Conservation (phyloP, 495 filamentous ascomycete genomes). For the Penicillium coffeae region DNA sequence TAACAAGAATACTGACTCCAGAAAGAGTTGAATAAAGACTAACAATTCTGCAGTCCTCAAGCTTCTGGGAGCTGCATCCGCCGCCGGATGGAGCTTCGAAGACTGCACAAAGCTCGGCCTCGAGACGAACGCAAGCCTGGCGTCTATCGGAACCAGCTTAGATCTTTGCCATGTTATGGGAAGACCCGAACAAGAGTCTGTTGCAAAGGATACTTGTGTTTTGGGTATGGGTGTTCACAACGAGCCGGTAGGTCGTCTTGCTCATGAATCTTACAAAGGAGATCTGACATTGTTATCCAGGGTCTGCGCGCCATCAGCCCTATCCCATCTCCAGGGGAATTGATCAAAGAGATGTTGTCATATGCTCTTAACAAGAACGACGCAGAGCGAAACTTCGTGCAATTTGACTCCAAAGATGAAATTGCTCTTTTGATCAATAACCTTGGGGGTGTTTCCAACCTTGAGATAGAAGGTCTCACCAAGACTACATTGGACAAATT, state of each 20-base stretch:
- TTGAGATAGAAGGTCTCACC: conserved; percentile 1
- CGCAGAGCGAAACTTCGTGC: conserved; percentile 2
- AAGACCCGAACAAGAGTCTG: conserved; percentile 3
- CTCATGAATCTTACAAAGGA: too few species aligned
- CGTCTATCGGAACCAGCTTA: conserved; percentile 1
- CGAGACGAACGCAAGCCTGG: conserved; percentile 4
- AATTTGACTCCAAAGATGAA: conserved; percentile 2
- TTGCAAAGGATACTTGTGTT: conserved; percentile 1
- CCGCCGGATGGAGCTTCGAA: too few species aligned
- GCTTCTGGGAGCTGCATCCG: too few species aligned
- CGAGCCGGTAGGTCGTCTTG: too few species aligned
- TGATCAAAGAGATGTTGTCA: conserved; percentile 2
- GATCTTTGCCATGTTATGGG: conserved; percentile 5
- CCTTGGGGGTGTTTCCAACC: conserved; percentile 5
- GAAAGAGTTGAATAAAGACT: too few species aligned
- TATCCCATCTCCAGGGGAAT: conserved; percentile 3
- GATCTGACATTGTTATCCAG: too few species aligned
- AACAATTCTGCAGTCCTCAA: too few species aligned
- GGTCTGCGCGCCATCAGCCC: conserved; percentile 1
- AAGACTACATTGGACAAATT: conserved; percentile 1
- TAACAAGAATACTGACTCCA: too few species aligned
- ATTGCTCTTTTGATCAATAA: conserved; percentile 5
- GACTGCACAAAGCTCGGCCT: conserved; percentile 5
- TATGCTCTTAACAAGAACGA: conserved; percentile 3
- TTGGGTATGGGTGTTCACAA: conserved; percentile 9